Evolutionary conservation across 2,329 filamentous ascomycete species (phyloP), one percentile per base, ranked within the genome.

Genomic region (Ilyonectria robusta): DNA sequence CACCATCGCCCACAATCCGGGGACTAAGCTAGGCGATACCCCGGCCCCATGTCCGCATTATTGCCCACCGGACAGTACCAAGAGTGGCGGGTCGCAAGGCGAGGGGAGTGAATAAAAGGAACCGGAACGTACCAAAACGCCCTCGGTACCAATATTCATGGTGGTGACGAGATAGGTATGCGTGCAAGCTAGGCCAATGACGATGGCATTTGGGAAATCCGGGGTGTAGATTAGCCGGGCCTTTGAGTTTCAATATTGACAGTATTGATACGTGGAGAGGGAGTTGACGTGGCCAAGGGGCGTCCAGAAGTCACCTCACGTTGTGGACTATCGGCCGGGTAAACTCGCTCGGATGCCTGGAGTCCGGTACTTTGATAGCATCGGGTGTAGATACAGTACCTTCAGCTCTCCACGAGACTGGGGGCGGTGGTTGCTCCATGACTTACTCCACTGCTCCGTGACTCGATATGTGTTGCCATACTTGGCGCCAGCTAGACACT

Each of bases 231-330:
- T 65, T 65, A 59, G 23, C 62, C 56, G 56, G 62, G 23, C 46
- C 55, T 15, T 51, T 15, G 56, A 51, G 51, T 37, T 26, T 23
- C 37, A 40, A 37, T 54, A n/a, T n/a, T 42, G 40, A n/a, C 40
- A 42, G n/a, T 42, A 53, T 58, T 46, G 51, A 57, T 66, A 37
- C 46, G 42, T 31, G 40, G 56, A n/a, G 58, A 50, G 56, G 50
- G n/a, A 46, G 59, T 56, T 51, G 63, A 66, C 63, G 63, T 66
- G 58, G 63, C 63, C 63, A 53, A 51, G 40, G 46, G 57, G 53
- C 59, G 58, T 44, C 58, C 53, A 29, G 21, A 51, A 58, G 53
- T 66, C 58, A 54, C 37, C 54, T 66, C 58, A 66, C 58, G 53
- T 54, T 61, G 48, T 46, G 51, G 44, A 60, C 57, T 50, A 58